phyloP scores from a whole-genome alignment of 2,329 filamentous ascomycete species.

The Helminthosporium solani region DNA sequence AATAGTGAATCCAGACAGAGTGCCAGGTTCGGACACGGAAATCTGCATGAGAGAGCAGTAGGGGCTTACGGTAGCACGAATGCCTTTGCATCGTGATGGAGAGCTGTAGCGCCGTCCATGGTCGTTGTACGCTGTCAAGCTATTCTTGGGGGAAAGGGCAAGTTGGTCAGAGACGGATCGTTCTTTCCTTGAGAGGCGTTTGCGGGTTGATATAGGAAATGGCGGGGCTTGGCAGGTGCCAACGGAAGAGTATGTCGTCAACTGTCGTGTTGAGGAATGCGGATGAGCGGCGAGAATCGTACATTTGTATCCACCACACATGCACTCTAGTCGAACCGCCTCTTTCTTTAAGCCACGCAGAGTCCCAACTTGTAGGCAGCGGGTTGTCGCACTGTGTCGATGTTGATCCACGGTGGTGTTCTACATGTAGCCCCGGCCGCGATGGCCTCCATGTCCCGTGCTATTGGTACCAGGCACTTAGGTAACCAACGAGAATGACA shows the following conservation, averaged over 20 bases:
- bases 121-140: neutral
- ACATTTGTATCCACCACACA: too few species aligned
- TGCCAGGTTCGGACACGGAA: too few species aligned
- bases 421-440: neutral
- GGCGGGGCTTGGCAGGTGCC: conserved; percentile 2
- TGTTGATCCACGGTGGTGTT: neutral
- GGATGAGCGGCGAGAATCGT: conserved; percentile 7
- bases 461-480: too few species aligned
- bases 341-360: neutral
- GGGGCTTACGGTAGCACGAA: neutral
- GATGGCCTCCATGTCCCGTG: neutral
- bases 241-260: neutral
- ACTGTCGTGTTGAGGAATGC: conserved; percentile 6
- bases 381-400: neutral
- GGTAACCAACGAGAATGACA: too few species aligned
- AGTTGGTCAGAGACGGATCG: neutral
- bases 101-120: neutral
- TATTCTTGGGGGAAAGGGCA: neutral
- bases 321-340: conserved; percentile 1
- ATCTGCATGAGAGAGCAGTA: neutral
- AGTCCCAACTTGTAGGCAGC: neutral
- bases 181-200: neutral
- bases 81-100: neutral
- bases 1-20: neutral
- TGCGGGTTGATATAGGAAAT: neutral